A percentile compares a stretch with the other conserved stretches of the same genome.
Evolutionary conservation across 805 yeast genomes (phyloP).

Genomic region (Starmerella vitae): DNA sequence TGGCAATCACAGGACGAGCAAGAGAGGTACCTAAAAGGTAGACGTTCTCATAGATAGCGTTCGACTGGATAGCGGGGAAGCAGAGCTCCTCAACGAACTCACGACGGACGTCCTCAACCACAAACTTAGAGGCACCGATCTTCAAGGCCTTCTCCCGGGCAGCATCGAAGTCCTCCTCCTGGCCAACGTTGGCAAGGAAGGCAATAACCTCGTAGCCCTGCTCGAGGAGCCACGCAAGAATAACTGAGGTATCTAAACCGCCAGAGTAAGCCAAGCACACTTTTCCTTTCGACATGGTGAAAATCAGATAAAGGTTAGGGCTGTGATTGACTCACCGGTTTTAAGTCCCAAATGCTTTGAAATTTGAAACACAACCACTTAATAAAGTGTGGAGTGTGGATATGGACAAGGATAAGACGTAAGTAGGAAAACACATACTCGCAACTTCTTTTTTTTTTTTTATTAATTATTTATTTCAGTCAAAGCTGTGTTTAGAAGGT

Average conservation of each 20-base stretch:
- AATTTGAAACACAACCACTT: too few species aligned
- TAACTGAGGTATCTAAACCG: slow-evolving; percentile 95
- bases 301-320: background rate
- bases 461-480: too few species aligned
- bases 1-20: slow-evolving; percentile 97
- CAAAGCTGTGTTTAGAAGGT: too few species aligned
- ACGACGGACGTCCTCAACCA: slow-evolving; percentile 85
- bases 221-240: slow-evolving; percentile 95
- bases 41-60: slow-evolving; percentile 95
- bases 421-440: too few species aligned
- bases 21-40: slow-evolving; percentile 92
- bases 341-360: too few species aligned
- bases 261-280: slow-evolving; percentile 99
- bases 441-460: too few species aligned
- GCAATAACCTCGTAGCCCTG: slow-evolving; percentile 97
- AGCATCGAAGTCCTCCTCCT: slow-evolving; percentile 97
- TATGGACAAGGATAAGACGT: too few species aligned
- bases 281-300: slow-evolving; percentile 83
- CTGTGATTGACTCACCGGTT: background rate
- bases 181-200: slow-evolving; percentile 96
- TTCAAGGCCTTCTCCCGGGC: slow-evolving; percentile 93
- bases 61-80: slow-evolving; percentile 93
- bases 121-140: slow-evolving; percentile 94
- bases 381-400: too few species aligned
- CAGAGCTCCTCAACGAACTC: slow-evolving; percentile 88